These are phyloP conservation scores for Aphanocladium album DNA, from an alignment of 2,329 filamentous ascomycete species.

Conservation along the genomic window DNA sequence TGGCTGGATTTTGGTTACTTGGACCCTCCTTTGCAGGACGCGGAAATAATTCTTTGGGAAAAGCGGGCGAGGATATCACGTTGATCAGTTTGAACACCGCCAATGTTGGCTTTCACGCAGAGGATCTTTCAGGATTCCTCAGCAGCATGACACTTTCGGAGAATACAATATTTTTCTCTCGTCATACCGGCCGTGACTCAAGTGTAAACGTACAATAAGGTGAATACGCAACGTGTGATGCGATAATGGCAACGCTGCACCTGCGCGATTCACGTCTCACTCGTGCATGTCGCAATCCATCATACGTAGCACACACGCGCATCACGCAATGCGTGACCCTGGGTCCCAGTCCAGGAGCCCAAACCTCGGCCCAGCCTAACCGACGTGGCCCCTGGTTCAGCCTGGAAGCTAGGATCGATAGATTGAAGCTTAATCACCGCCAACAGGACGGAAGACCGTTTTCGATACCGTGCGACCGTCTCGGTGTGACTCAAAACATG, in stretches of 20 bases:
- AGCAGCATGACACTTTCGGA: too few relatives aligned
- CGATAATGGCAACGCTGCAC: neutral
- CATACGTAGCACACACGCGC: neutral
- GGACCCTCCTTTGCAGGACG: neutral
- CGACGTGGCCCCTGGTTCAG: neutral
- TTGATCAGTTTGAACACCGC: neutral
- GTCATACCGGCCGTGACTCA: neutral
- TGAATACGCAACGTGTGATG: slow-evolving; percentile 1
- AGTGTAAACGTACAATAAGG: too few relatives aligned
- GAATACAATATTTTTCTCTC: neutral
- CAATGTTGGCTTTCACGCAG: neutral
- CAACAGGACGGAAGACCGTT: neutral
- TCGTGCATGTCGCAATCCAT: neutral
- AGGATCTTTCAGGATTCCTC: neutral
- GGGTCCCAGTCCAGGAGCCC: neutral
- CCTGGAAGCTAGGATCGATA: neutral
- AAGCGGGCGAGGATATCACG: neutral
- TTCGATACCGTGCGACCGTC: neutral
- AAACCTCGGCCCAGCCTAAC: neutral
- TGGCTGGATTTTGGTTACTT: neutral
- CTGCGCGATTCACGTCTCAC: neutral
- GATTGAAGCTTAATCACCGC: neutral
- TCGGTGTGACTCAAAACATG: neutral
- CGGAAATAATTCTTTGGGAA: neutral
- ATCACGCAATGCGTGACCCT: neutral